Evolutionary conservation across 768 basidiomycete genomes (phyloP), one percentile per base, ranked within the genome.

Genomic region (Lyophyllum semitale): DNA sequence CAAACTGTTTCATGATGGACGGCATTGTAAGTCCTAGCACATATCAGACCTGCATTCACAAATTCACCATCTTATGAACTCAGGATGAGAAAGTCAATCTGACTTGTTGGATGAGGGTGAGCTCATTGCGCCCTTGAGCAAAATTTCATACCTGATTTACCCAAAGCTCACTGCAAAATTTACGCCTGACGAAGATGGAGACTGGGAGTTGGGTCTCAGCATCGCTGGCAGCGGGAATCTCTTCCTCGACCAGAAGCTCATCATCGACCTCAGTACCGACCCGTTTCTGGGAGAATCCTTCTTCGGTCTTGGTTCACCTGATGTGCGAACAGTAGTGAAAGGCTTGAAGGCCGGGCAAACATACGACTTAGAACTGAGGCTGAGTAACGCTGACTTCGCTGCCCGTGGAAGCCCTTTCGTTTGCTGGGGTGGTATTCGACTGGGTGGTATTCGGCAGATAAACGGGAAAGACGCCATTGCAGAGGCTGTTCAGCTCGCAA

Each of bases 181-280:
- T 66, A 67, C 71, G 27, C 83, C 82, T 33, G 74, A 84, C 63
- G 73, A 83, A 72, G 66, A 75, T 65, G 74, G 82, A 22, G 73
- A 82, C 63, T 76, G 79, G 72, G 77, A 82, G 51, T 67, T 87
- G 45, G 78, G 77, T 2, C 62, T 81, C 50, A 77, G 67, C 59
- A 58, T 77, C 44, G 74, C 77, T 15, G 79, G 79, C 20, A 51
- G 62, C 6, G 80, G 75, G 22, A 80, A 77, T 59, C 68, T 87
- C 20, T 86, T 79, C 71, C 55, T 87, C 47, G 76, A 84, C 57
- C 67, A 72, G 20, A 70, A 77, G 35, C 69, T 79, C 15, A 54
- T 77, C 50, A 72, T 83, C 41, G 79, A 83, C 57, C 69, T 79
- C 37, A 76, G 75, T 63, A 74, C 71, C 33, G 63, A 73, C 44